phyloP scores from a whole-genome alignment of 108 stramenopile genomes.

The Seminavis robusta region DNA sequence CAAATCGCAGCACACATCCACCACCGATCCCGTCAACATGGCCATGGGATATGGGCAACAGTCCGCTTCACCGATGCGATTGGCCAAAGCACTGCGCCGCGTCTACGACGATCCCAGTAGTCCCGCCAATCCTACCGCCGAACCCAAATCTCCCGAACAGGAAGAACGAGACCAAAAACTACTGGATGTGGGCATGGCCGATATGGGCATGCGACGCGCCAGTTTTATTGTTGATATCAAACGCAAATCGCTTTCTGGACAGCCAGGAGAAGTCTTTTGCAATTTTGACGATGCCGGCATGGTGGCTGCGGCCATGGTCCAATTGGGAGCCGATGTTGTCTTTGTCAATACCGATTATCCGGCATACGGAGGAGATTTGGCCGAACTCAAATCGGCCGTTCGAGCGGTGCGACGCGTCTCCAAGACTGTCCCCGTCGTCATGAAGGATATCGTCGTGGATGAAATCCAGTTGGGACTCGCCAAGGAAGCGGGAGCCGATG shows the following conservation, averaged over 20 bases:
- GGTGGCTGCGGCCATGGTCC: conserved; percentile 90
- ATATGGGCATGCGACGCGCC: conserved; percentile 76
- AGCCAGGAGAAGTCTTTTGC: conserved; percentile 76
- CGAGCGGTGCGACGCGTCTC: conserved; percentile 57
- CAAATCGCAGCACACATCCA: conserved; percentile 60
- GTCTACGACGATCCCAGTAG: conserved; percentile 77
- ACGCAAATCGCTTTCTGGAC: conserved; percentile 59
- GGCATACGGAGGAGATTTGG: conserved; percentile 80
- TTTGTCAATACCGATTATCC: conserved; percentile 87
- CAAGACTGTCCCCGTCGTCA: conserved; percentile 78
- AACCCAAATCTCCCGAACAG: conserved; percentile 26
- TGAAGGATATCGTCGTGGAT: conserved; percentile 92
- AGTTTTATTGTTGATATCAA: conserved; percentile 87
- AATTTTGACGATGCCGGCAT: conserved; percentile 79
- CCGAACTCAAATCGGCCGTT: conserved; percentile 75
- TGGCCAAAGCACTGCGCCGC: conserved; percentile 82
- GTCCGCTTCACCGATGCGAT: conserved; percentile 43
- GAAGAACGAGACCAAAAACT: conserved; percentile 56
- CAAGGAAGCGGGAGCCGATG: conserved; percentile 87
- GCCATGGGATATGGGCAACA: conserved; percentile 85
- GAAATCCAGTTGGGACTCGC: conserved; percentile 88
- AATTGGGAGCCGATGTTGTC: conserved; percentile 83
- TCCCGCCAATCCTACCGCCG: conserved; percentile 56
- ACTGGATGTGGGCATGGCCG: conserved; percentile 62
- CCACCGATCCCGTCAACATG: conserved; percentile 82